Base-by-base conservation (phyloP, 768 basidiomycete genomes). In the Russula olivacea region DNA sequence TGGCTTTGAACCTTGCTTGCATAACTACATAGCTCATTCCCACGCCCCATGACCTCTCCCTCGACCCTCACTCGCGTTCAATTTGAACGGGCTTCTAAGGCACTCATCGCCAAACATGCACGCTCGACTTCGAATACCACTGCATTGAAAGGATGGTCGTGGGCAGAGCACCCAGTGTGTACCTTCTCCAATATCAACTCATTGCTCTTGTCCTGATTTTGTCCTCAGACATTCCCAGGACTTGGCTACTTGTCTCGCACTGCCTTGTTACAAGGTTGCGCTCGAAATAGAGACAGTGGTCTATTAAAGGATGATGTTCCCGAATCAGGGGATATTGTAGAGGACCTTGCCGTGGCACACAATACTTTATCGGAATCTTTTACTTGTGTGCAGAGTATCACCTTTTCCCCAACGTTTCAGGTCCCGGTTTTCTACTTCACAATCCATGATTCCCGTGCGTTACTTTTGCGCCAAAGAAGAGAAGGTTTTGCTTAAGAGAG, bases 371-470 rank as follows among this genome's bases (percentile, higher is more conserved):
- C 57, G 19, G 68, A 60, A 0, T 61, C 72, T 47, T 67, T 89
- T 45, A 77, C 72, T 40, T 84, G 78, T 65, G 74, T 76, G 52
- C 87, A 93, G 73, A 87, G 83, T 63, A 75, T 95, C 58, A 87
- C 86, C 36, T 88, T 83, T 71, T 93, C 91, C 30, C 75, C 86
- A 11, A 87, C 89, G 0, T 96, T 88, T 71, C 83, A 81, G 69
- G 90, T 91, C 2, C 93, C 93, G 8, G 81, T 85, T 1, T 88
- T 96, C 69, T 94, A 93, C 75, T 93, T 95, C 73, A 81, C 82
- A 4, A 74, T 88, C 15, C 80, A 87, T 65, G 79, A 83, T 68
- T 72, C 80, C 50, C 82, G 93, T 93, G 70, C 72, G 91, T 87
- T 59, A 55, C 19, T 21, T 48, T 38, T 40, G 12, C 38, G 49